Evolutionary conservation across 352 stramenopile species (phyloP).

Genomic region (Hyphochytrium catenoides): DNA sequence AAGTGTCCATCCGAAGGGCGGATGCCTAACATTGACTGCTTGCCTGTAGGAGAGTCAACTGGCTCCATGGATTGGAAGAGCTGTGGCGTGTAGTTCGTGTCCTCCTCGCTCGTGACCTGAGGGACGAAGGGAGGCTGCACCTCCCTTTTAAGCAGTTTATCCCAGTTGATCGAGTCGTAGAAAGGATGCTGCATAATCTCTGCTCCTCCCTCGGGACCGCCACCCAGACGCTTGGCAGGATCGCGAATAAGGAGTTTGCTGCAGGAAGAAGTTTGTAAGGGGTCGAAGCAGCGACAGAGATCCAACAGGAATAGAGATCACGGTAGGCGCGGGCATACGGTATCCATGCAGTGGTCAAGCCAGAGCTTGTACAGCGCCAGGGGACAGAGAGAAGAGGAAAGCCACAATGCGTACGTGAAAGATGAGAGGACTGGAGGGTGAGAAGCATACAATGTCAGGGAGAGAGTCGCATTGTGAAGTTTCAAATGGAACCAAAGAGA

Average conservation of each 20-base stretch:
- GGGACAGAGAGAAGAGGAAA: too few relatives aligned
- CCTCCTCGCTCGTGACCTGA: conserved; percentile 39
- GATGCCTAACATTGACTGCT: too few relatives aligned
- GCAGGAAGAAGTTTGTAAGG: too few relatives aligned
- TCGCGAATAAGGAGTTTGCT: conserved; percentile 71
- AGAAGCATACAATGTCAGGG: too few relatives aligned
- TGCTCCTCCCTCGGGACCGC: conserved; percentile 39
- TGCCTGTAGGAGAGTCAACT: conserved; percentile 57
- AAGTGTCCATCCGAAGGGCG: conserved; percentile 71
- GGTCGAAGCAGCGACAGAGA: too few relatives aligned
- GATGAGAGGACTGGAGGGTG: too few relatives aligned
- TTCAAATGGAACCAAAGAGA: too few relatives aligned
- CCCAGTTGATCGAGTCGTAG: conserved; percentile 55
- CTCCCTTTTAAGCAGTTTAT: conserved; percentile 53
- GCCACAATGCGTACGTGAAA: too few relatives aligned
- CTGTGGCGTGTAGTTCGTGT: conserved; percentile 62
- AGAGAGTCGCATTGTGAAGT: too few relatives aligned
- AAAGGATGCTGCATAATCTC: conserved; percentile 68
- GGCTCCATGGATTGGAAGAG: conserved; percentile 71
- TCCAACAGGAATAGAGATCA: not conserved
- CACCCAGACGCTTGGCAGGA: conserved; percentile 68
- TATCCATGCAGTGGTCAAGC: too few relatives aligned
- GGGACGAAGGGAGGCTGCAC: conserved; percentile 50
- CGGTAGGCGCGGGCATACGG: not conserved
- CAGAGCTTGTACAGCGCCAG: too few relatives aligned